phyloP scores from a whole-genome alignment of 805 yeast species.

The Kuraishia hungarica region DNA sequence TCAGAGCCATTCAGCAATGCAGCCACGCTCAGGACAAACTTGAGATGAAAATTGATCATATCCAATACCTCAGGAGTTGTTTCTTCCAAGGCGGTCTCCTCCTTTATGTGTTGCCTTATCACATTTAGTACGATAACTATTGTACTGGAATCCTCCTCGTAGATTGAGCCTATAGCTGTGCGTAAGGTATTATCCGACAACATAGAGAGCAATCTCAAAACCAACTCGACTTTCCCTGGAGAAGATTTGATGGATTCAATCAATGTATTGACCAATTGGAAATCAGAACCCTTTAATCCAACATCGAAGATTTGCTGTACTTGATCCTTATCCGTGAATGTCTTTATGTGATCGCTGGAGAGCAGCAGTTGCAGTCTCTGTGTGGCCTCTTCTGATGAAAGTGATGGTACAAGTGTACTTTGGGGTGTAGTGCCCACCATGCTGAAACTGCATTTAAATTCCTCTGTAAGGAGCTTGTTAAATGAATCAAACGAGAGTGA shows the following conservation, averaged over 20 bases:
- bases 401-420: not conserved
- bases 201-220: not conserved
- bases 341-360: not conserved
- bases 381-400: not conserved
- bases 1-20: not conserved
- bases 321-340: not conserved
- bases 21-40: not conserved
- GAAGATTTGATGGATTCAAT: not conserved
- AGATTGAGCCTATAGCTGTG: not conserved
- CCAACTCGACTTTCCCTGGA: not conserved
- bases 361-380: not conserved
- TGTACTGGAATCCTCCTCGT: not conserved
- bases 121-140: not conserved
- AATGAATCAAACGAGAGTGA: too few relatives aligned
- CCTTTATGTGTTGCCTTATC: not conserved
- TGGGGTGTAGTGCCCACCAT: too few relatives aligned
- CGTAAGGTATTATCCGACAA: not conserved
- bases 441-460: too few relatives aligned
- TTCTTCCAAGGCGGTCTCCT: not conserved
- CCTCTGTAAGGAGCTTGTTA: too few relatives aligned
- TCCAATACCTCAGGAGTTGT: not conserved
- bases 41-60: not conserved
- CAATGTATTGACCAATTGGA: not conserved
- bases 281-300: not conserved
- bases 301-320: not conserved